phyloP scores from a whole-genome alignment of 2,329 filamentous ascomycete species.

The Xylaria sp. region DNA sequence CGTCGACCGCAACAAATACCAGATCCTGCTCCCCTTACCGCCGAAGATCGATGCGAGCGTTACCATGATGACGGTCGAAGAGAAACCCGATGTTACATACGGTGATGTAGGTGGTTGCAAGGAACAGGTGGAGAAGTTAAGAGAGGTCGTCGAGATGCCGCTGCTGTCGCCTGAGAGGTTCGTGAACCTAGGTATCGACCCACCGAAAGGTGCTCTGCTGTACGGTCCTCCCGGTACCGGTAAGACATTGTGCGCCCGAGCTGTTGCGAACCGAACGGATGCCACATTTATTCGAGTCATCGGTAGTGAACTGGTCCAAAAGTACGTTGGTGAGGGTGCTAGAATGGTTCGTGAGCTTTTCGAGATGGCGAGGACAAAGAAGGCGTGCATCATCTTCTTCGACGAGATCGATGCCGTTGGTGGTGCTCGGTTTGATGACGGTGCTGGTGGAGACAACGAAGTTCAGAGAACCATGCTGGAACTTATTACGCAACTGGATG shows the following conservation, averaged over 20 bases:
- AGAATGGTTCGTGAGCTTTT: slow-evolving; percentile 99
- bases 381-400: slow-evolving; percentile 99
- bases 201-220: slow-evolving; percentile 94
- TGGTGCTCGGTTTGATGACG: slow-evolving; percentile 95
- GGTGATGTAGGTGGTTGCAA: slow-evolving; percentile 99
- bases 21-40: slow-evolving; percentile 94
- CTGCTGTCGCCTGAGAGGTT: slow-evolving; percentile 96
- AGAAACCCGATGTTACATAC: slow-evolving; percentile 99
- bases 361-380: slow-evolving; percentile 99
- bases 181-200: slow-evolving; percentile 98
- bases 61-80: slow-evolving; percentile 99
- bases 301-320: slow-evolving; percentile 96
- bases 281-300: slow-evolving; percentile 99
- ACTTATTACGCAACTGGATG: slow-evolving; percentile 94
- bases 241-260: slow-evolving; percentile 97
- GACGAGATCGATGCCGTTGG: slow-evolving; percentile 98
- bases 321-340: slow-evolving; percentile 98
- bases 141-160: slow-evolving; percentile 99
- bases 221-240: slow-evolving; percentile 98
- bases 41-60: slow-evolving; percentile 99
- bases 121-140: slow-evolving; percentile 98
- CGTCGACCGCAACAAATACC: slow-evolving; percentile 98
- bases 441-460: slow-evolving; percentile 96
- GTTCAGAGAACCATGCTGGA: slow-evolving; percentile 98
- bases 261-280: slow-evolving; percentile 96